Evolutionary conservation across 305 asterid genomes (phyloP).

Genomic region (Fraxinus dipetala): DNA sequence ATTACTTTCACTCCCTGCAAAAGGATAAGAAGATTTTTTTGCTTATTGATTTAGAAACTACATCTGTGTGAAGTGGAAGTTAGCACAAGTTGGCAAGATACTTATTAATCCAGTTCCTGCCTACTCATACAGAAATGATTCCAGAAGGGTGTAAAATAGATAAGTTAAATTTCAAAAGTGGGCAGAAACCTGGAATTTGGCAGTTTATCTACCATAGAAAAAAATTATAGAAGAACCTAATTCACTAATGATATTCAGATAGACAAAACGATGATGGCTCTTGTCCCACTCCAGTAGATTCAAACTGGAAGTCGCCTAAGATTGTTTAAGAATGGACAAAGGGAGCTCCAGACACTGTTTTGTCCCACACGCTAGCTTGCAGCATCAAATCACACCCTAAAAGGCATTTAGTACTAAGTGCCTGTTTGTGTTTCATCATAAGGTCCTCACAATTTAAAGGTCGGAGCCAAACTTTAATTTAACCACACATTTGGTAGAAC

Average conservation of each 20-base stretch:
- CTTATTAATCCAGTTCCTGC: background rate
- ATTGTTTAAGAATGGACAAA: background rate
- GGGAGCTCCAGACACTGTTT: background rate
- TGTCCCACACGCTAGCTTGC: background rate
- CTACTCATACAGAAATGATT: background rate
- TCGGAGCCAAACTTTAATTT: background rate
- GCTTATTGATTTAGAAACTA: background rate
- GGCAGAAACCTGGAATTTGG: background rate
- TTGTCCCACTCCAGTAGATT: background rate
- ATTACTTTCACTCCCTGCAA: constrained; percentile 48
- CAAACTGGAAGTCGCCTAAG: background rate
- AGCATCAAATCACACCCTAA: background rate
- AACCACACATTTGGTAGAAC: background rate
- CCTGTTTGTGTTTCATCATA: background rate
- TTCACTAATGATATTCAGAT: background rate
- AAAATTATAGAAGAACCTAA: background rate
- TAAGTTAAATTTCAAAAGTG: background rate
- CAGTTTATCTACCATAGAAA: background rate
- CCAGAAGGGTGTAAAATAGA: background rate
- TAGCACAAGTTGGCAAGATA: background rate
- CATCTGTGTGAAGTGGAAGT: background rate
- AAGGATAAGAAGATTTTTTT: background rate
- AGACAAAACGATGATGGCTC: background rate
- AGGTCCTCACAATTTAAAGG: background rate
- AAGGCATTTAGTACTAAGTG: background rate